Evolutionary conservation across 2,329 filamentous ascomycete species (phyloP), one percentile per base, ranked within the genome.

Genomic region (Penicillium paneum): DNA sequence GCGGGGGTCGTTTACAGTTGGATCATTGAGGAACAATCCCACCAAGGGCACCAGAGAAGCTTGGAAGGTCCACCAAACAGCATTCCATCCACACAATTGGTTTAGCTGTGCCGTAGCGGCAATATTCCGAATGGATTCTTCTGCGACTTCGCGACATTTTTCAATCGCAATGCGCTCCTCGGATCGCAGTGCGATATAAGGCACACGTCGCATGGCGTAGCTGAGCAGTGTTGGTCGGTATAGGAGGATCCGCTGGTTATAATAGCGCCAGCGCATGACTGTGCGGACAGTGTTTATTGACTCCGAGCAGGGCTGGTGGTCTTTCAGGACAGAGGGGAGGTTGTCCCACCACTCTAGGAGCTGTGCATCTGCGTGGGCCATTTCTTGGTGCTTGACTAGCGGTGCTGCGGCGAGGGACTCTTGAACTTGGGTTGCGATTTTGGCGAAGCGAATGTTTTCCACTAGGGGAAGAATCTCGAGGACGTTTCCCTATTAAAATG

Each of bases 231-330:
- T 84, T 0, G 89, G 88, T 3, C 89, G 81, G 69, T 91, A 86
- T 21, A 92, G 81, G 1, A 92, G 80, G 73, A 91, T 87, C 43
- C 88, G 85, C 43, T 91, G 80, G 63, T 90, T 91, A 67, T 89
- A 85, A 67, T 89, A 92, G 13, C 89, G 82, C 89, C 89, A 92
- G 70, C 89, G 88, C 86, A 91, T 90, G 63, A 91, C 82, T 59
- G 84, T 84, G 47, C 88, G 81, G 0, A 86, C 83, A 45, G 87
- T 86, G 59, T 84, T 84, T 17, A 91, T 80, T 2, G 86, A 83
- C 61, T 89, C 86, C 0, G 87, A 84, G 66, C 86, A 89, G 10
- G 86, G 83, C 52, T 90, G 85, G 11, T 77, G 82, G 19, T 83
- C 82, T 60, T 83, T 79, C 32, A 88, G 76, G 13, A 88, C 77